A percentile compares a stretch with the other conserved stretches of the same genome.
Evolutionary conservation across 2,329 filamentous ascomycete genomes (phyloP).

Genomic region (Cladophialophora yegresii): DNA sequence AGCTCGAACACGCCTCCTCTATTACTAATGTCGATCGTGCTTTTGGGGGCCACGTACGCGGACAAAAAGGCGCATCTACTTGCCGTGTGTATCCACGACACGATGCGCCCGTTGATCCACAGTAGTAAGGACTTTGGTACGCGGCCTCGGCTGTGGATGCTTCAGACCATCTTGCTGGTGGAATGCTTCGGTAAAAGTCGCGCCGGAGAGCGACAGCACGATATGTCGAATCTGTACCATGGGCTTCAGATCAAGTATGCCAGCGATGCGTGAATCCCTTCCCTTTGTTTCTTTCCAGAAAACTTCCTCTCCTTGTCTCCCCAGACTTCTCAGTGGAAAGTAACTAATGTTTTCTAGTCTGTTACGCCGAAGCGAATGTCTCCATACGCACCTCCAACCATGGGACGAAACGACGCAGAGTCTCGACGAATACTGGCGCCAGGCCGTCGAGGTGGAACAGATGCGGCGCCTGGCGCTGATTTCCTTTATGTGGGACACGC

Average conservation of each 20-base stretch:
- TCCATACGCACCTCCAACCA: not conserved
- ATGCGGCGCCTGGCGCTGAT: not conserved
- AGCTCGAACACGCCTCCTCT: constrained; percentile 46
- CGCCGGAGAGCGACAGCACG: not conserved
- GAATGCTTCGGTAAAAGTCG: not conserved
- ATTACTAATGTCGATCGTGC: constrained; percentile 57
- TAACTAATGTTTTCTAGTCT: not conserved
- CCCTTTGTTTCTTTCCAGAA: not conserved
- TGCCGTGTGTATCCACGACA: constrained; percentile 64
- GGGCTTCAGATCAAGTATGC: not conserved
- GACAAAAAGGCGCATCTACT: constrained; percentile 61
- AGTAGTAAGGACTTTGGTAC: constrained; percentile 59
- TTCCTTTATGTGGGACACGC: not conserved
- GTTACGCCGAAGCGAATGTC: not conserved
- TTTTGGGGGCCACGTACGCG: constrained; percentile 63
- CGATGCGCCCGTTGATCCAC: constrained; percentile 61
- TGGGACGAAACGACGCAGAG: not conserved
- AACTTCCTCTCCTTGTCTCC: not conserved
- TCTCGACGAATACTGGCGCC: not conserved
- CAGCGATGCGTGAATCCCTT: not conserved
- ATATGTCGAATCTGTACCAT: not conserved
- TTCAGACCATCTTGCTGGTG: not conserved
- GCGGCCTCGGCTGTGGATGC: constrained; percentile 52
- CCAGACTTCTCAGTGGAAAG: not conserved
- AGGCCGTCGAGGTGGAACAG: not conserved